A percentile compares a stretch with the other conserved stretches of the same genome.
Evolutionary conservation across 192 early-diverging fungal species (phyloP).

Genomic region (Coemansia sp.): DNA sequence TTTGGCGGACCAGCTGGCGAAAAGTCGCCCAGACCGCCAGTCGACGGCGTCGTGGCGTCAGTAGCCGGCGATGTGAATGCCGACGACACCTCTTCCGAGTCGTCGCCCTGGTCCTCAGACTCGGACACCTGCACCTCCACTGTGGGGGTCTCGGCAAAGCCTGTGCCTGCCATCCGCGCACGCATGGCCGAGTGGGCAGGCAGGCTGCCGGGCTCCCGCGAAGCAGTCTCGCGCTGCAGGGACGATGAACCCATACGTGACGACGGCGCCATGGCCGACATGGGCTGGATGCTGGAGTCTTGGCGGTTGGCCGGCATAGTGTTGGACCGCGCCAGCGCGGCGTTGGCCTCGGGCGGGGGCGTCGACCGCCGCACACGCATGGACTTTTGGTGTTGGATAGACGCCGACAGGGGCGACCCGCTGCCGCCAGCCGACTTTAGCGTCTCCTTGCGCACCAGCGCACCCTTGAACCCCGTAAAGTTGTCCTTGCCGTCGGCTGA

Average conservation of each 20-base stretch:
- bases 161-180: neutral
- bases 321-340: slow-evolving; percentile 45
- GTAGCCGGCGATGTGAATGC: slow-evolving; percentile 21
- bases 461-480: slow-evolving; percentile 55
- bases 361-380: slow-evolving; percentile 44
- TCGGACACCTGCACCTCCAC: slow-evolving; percentile 17
- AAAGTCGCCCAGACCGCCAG: neutral
- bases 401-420: neutral
- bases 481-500: slow-evolving; percentile 55
- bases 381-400: slow-evolving; percentile 42
- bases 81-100: slow-evolving; percentile 12
- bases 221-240: slow-evolving; percentile 5
- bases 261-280: neutral
- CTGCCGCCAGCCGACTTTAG: slow-evolving; percentile 22
- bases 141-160: slow-evolving; percentile 11
- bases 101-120: slow-evolving; percentile 5
- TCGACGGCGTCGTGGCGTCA: neutral
- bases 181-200: slow-evolving; percentile 10
- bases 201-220: slow-evolving; percentile 12
- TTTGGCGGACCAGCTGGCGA: slow-evolving; percentile 9
- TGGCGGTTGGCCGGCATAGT: slow-evolving; percentile 39
- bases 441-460: slow-evolving; percentile 50
- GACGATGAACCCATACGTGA: slow-evolving; percentile 9
- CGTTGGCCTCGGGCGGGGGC: slow-evolving; percentile 34
- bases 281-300: slow-evolving; percentile 17